Percentiles rank a stretch among this genome's conserved stretches.
These are phyloP conservation scores for Euphorbia tirucalli DNA, from an alignment of 345 rosid species.

Conservation along the genomic window DNA sequence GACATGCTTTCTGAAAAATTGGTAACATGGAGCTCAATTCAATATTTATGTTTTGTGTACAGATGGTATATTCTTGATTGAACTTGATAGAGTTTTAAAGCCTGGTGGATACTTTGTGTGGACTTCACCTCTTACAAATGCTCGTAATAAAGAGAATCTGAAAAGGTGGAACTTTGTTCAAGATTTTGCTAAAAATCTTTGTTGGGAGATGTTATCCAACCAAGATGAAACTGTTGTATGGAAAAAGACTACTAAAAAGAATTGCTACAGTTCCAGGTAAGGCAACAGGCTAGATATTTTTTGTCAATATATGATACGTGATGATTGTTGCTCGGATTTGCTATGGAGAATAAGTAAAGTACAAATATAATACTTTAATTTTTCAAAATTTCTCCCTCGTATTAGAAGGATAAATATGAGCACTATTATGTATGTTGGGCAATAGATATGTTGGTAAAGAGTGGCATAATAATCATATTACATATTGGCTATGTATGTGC, in stretches of 20 bases:
- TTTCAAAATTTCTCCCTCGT: background rate
- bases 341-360: too few species aligned
- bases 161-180: constrained; percentile 73
- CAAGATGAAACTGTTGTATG: constrained; percentile 96
- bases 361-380: background rate
- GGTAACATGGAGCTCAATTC: too few species aligned
- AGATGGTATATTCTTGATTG: constrained; percentile 84
- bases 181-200: constrained; percentile 70
- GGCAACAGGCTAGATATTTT: constrained; percentile 21
- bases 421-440: background rate
- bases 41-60: too few species aligned
- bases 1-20: too few species aligned
- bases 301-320: background rate
- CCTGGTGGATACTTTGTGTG: constrained; percentile 99
- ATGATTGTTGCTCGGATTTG: background rate
- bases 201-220: constrained; percentile 87
- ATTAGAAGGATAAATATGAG: background rate
- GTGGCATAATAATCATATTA: background rate
- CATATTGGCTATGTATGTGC: background rate
- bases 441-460: background rate
- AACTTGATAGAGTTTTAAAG: constrained; percentile 84
- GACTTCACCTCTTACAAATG: constrained; percentile 88
- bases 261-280: constrained; percentile 76
- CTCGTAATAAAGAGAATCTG: constrained; percentile 63
- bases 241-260: constrained; percentile 78